These are phyloP conservation scores for Mycena floridula DNA, from an alignment of 768 basidiomycete genomes.

Conservation along the genomic window DNA sequence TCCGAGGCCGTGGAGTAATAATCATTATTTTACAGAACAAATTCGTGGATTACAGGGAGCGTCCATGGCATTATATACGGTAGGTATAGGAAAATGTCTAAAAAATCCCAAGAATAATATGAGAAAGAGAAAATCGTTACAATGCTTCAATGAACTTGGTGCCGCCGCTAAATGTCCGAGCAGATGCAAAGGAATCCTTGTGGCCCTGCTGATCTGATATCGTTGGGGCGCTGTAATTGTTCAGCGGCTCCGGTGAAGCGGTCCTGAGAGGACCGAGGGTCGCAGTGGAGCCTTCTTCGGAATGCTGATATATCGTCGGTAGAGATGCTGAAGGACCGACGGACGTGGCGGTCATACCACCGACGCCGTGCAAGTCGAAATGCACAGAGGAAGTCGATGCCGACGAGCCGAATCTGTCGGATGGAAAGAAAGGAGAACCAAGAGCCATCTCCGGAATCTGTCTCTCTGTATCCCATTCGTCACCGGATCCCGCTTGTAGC, in stretches of 20 bases:
- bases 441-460: neutral
- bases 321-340: too few species aligned
- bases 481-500: conserved; percentile 42
- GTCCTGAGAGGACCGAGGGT: conserved; percentile 16
- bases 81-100: too few species aligned
- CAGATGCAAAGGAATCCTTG: conserved; percentile 9
- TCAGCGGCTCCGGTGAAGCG: conserved; percentile 10
- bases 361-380: conserved; percentile 19
- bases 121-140: conserved; percentile 10
- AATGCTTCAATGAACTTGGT: conserved; percentile 43
- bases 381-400: conserved; percentile 23
- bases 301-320: too few species aligned
- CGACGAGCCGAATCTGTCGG: conserved; percentile 15
- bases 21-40: too few species aligned
- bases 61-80: too few species aligned
- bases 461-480: conserved; percentile 35
- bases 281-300: conserved; percentile 14
- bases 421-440: conserved; percentile 10
- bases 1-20: too few species aligned
- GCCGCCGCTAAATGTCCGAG: conserved; percentile 36
- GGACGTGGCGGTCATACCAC: conserved; percentile 12
- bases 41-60: too few species aligned
- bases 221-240: too few species aligned
- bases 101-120: too few species aligned
- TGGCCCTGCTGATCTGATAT: too few species aligned